phyloP scores from a whole-genome alignment of 208 protist genomes.

The Leishmania gerbilli region DNA sequence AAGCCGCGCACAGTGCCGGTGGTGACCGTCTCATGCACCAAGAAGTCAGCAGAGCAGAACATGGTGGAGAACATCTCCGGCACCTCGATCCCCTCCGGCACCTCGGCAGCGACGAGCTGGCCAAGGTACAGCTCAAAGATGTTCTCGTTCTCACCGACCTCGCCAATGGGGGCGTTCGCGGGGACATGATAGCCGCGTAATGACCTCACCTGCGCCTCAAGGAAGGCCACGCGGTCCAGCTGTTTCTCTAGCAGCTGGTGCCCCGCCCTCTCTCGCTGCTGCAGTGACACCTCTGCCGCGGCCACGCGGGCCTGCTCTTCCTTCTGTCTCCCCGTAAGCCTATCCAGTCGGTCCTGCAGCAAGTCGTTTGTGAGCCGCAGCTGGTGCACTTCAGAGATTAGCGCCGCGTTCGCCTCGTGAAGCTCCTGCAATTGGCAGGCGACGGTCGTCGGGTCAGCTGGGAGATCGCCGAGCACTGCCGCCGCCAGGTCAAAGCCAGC shows the following conservation, averaged over 20 bases:
- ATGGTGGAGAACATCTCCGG: slow-evolving; percentile 53
- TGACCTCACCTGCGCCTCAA: slow-evolving; percentile 87
- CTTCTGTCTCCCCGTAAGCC: slow-evolving; percentile 31
- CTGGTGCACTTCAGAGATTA: slow-evolving; percentile 76
- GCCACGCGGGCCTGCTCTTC: slow-evolving; percentile 39
- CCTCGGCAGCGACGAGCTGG: slow-evolving; percentile 77
- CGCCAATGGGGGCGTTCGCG: slow-evolving; percentile 44
- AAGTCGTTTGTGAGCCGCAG: slow-evolving; percentile 75
- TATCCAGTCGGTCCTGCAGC: slow-evolving; percentile 55
- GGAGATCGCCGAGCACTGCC: slow-evolving; percentile 20
- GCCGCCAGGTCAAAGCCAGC: slow-evolving; percentile 26
- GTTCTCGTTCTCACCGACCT: slow-evolving; percentile 60
- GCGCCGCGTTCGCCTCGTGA: slow-evolving; percentile 75
- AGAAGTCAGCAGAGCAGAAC: slow-evolving; percentile 89
- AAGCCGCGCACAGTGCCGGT: slow-evolving; percentile 79
- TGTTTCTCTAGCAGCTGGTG: slow-evolving; percentile 68
- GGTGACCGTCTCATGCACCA: slow-evolving; percentile 89
- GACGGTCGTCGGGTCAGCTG: slow-evolving; percentile 35
- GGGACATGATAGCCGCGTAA: slow-evolving; percentile 80
- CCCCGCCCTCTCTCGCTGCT: slow-evolving; percentile 54
- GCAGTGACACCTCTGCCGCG: slow-evolving; percentile 37
- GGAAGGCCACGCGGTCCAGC: slow-evolving; percentile 80
- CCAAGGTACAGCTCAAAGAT: slow-evolving; percentile 92
- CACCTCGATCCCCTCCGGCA: slow-evolving; percentile 45
- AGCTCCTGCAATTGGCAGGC: slow-evolving; percentile 74